Conservation (phyloP, 2,329 filamentous ascomycete genomes). For the Cadophora sp. region DNA sequence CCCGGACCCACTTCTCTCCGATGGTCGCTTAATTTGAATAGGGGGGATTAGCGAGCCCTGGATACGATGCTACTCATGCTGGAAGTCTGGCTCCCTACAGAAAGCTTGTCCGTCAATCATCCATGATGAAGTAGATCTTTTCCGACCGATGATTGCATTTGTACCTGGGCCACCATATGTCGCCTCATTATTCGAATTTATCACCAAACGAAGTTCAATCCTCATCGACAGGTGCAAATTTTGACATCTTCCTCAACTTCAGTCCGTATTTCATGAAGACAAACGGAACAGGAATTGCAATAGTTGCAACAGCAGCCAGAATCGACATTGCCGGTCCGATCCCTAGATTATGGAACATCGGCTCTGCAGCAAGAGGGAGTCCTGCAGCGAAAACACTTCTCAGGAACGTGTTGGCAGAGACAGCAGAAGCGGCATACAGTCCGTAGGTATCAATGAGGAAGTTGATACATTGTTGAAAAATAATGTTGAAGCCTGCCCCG, state of each 20-base stretch:
- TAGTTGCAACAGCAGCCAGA: conserved; percentile 61
- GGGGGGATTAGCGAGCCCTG: neutral
- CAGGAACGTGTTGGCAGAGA: conserved; percentile 53
- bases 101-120: neutral
- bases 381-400: conserved; percentile 54
- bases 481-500: conserved; percentile 43
- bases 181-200: no score
- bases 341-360: conserved; percentile 68
- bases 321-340: conserved; percentile 69
- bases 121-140: neutral
- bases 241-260: conserved; percentile 50
- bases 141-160: neutral
- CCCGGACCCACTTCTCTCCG: neutral
- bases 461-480: conserved; percentile 45
- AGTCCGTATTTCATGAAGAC: conserved; percentile 53
- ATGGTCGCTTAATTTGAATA: neutral
- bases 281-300: conserved; percentile 64
- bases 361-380: conserved; percentile 50
- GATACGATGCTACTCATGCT: neutral
- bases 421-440: conserved; percentile 54
- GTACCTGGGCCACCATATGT: neutral
- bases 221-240: conserved; percentile 48
- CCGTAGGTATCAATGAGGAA: conserved; percentile 53
- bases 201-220: neutral
- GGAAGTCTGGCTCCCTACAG: no score